phyloP scores from a whole-genome alignment of 352 stramenopile species.

The Globisporangium rhizosaccharum region DNA sequence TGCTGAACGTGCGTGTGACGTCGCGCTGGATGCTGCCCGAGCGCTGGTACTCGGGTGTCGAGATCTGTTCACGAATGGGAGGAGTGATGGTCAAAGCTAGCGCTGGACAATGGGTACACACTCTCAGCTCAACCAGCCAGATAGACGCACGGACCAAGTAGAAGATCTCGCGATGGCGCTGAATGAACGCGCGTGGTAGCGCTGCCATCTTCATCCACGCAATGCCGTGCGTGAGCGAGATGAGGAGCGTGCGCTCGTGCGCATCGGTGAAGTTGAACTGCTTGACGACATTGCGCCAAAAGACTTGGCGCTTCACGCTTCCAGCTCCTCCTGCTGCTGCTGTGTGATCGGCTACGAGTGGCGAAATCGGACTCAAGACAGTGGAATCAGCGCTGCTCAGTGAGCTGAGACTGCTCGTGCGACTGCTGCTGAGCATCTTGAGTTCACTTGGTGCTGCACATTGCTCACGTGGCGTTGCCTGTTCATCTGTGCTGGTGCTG shows the following conservation, averaged over 20 bases:
- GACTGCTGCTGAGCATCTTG: slow-evolving; percentile 8
- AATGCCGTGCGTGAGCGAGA: slow-evolving; percentile 63
- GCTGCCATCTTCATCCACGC: slow-evolving; percentile 56
- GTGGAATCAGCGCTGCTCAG: slow-evolving; percentile 1
- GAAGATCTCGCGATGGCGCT: slow-evolving; percentile 75
- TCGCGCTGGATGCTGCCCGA: slow-evolving; percentile 72
- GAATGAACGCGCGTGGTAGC: slow-evolving; percentile 48
- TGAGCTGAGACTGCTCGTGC: slow-evolving; percentile 10
- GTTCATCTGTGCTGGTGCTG: too few relatives aligned
- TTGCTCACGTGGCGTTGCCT: background rate
- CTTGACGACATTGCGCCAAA: slow-evolving; percentile 78
- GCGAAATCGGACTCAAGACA: background rate
- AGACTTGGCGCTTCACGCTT: slow-evolving; percentile 36
- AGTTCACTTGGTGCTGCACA: background rate
- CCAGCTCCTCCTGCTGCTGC: background rate
- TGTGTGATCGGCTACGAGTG: background rate
- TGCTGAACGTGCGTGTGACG: slow-evolving; percentile 82
- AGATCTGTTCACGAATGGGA: slow-evolving; percentile 24
- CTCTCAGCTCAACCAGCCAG: background rate
- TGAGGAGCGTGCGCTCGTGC: slow-evolving; percentile 48
- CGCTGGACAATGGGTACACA: too few relatives aligned
- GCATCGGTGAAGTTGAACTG: slow-evolving; percentile 77
- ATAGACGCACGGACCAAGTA: slow-evolving; percentile 31
- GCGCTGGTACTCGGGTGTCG: slow-evolving; percentile 53
- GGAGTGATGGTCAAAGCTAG: background rate